A percentile compares a stretch with the other conserved stretches of the same genome.
These are phyloP conservation scores for Aspergillus alliaceus DNA, from an alignment of 2,329 filamentous ascomycete species.

Conservation along the genomic window DNA sequence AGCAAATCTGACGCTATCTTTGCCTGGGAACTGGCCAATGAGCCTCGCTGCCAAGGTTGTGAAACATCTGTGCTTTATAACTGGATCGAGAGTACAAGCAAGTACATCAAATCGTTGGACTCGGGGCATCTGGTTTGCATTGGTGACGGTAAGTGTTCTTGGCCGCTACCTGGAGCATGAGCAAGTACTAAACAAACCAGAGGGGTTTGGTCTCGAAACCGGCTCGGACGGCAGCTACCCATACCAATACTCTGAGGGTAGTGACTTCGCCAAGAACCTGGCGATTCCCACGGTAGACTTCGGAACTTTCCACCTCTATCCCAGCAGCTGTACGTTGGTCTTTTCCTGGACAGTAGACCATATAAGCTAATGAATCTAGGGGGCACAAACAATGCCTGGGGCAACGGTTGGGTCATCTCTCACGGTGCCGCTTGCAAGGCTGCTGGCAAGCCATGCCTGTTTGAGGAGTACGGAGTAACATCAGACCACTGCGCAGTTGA, in stretches of 20 bases:
- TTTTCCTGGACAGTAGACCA: not conserved
- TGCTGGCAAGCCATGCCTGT: constrained; percentile 41
- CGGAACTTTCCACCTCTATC: constrained; percentile 56
- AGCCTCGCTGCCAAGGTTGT: constrained; percentile 64
- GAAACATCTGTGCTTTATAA: constrained; percentile 56
- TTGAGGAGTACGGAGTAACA: constrained; percentile 43
- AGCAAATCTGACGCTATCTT: constrained; percentile 60
- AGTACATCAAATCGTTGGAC: constrained; percentile 66
- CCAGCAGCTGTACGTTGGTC: constrained; percentile 42
- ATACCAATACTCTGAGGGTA: constrained; percentile 52
- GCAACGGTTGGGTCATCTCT: constrained; percentile 48
- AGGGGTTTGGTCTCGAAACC: constrained; percentile 54
- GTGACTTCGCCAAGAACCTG: constrained; percentile 54
- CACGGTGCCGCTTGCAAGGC: constrained; percentile 43
- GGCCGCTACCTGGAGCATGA: not conserved
- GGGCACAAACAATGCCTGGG: constrained; percentile 43
- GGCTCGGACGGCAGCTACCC: constrained; percentile 55
- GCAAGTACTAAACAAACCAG: constrained; percentile 26
- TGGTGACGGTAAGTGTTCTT: constrained; percentile 48
- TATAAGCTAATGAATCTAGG: constrained; percentile 18
- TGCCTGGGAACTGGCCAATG: constrained; percentile 68
- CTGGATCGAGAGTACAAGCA: constrained; percentile 59
- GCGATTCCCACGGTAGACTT: constrained; percentile 57
- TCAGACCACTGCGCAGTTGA: constrained; percentile 29
- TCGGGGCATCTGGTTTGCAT: constrained; percentile 61